Conservation (phyloP, 2,329 filamentous ascomycete genomes). For the Paecilomyces sp. region DNA sequence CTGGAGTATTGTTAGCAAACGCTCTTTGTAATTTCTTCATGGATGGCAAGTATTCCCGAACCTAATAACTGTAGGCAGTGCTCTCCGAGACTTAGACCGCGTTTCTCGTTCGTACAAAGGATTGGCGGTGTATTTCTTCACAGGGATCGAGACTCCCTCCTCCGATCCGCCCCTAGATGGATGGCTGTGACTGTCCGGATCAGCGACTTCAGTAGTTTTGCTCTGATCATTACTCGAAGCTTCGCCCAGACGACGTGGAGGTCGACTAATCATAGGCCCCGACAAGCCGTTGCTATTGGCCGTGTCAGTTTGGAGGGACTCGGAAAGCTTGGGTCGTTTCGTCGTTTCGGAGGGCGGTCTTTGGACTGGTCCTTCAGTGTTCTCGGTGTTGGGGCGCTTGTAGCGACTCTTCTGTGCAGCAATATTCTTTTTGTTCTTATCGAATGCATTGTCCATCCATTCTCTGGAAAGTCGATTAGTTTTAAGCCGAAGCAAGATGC, state of each 20-base stretch:
- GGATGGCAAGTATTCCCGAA: slow-evolving; percentile 8
- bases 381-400: slow-evolving; percentile 11
- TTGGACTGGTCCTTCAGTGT: slow-evolving; percentile 2
- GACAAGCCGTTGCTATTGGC: slow-evolving; percentile 2
- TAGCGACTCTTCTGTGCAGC: slow-evolving; percentile 1
- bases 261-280: slow-evolving; percentile 1
- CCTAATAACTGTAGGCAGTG: slow-evolving; percentile 10
- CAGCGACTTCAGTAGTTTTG: neutral
- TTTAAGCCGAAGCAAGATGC: neutral
- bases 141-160: slow-evolving; percentile 17
- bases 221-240: neutral
- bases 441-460: slow-evolving; percentile 27
- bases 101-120: slow-evolving; percentile 16
- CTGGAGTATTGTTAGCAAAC: neutral
- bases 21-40: neutral
- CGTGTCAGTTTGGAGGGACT: slow-evolving; percentile 17
- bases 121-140: slow-evolving; percentile 16
- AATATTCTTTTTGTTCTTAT: slow-evolving; percentile 7
- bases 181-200: slow-evolving; percentile 6
- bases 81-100: slow-evolving; percentile 21
- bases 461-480: slow-evolving; percentile 14
- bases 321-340: slow-evolving; percentile 24
- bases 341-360: slow-evolving; percentile 4
- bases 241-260: slow-evolving; percentile 5
- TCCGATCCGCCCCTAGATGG: slow-evolving; percentile 5